phyloP scores from a whole-genome alignment of 2,329 filamentous ascomycete genomes.

The Apiospora rasikravindrae region DNA sequence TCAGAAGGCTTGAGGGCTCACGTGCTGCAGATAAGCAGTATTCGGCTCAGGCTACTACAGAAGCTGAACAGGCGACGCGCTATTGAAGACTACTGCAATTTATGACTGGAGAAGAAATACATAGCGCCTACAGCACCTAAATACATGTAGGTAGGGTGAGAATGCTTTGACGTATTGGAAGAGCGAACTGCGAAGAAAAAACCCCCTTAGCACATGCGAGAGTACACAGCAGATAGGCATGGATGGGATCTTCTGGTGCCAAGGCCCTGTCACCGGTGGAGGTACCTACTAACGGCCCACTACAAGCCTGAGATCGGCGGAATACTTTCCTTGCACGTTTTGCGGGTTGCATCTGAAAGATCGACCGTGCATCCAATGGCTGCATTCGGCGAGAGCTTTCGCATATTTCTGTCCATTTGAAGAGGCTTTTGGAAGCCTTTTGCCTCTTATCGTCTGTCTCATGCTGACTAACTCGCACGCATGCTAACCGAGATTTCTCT shows the following conservation, averaged over 20 bases:
- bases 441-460: not conserved
- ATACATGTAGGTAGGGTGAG: not conserved
- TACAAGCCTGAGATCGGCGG: not conserved
- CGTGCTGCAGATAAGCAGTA: not conserved
- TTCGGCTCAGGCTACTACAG: not conserved
- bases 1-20: not conserved
- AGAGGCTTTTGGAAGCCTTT: not conserved
- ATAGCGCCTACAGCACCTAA: not conserved
- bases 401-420: not conserved
- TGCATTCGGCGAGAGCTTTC: not conserved
- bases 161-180: not conserved
- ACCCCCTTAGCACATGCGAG: not conserved
- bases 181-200: not conserved
- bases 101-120: not conserved
- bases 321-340: not conserved
- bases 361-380: constrained; percentile 11
- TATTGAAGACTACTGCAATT: not conserved
- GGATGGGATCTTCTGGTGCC: not conserved
- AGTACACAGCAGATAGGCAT: not conserved
- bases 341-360: not conserved
- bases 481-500: not conserved
- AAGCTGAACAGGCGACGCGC: not conserved
- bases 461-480: not conserved
- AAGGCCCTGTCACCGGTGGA: not conserved
- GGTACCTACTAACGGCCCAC: not conserved